These are phyloP conservation scores for Dryas alaskensis DNA, from an alignment of 306 rosid species.

Conservation along the genomic window DNA sequence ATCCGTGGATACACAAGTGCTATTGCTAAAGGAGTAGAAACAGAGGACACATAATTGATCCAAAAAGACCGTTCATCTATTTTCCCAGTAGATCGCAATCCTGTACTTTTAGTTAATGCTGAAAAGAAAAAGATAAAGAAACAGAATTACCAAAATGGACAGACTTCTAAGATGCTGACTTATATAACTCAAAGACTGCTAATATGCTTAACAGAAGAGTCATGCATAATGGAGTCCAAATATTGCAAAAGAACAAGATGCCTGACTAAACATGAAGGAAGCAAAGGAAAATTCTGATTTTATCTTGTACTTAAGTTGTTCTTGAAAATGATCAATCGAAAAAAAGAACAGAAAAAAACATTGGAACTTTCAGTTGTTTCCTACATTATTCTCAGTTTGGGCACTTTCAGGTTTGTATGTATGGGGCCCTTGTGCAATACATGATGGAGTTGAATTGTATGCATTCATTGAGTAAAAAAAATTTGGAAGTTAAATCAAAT, in stretches of 20 bases:
- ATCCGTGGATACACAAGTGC: constrained; percentile 84
- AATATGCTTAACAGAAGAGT: background rate
- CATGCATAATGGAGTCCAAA: constrained; percentile 1
- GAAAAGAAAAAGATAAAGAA: constrained; percentile 29
- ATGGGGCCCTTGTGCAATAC: no score
- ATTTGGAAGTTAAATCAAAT: no score
- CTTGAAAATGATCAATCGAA: no score
- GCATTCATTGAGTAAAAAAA: no score
- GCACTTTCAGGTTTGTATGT: no score
- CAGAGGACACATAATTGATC: constrained; percentile 63
- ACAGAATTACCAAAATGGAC: constrained; percentile 23
- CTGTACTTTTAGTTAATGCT: constrained; percentile 75
- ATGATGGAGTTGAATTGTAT: no score
- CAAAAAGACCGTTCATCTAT: constrained; percentile 82
- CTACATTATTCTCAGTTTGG: no score
- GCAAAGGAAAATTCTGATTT: background rate
- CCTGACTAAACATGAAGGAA: background rate
- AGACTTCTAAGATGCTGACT: background rate
- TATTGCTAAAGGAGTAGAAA: constrained; percentile 68
- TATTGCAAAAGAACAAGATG: background rate
- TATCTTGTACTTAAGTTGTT: no score
- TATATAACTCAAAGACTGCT: background rate
- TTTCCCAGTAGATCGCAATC: constrained; percentile 65
- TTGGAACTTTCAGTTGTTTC: no score
- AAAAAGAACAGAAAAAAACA: no score